Conservation (phyloP, 352 stramenopile species). For the Pythium scleroteichum region DNA sequence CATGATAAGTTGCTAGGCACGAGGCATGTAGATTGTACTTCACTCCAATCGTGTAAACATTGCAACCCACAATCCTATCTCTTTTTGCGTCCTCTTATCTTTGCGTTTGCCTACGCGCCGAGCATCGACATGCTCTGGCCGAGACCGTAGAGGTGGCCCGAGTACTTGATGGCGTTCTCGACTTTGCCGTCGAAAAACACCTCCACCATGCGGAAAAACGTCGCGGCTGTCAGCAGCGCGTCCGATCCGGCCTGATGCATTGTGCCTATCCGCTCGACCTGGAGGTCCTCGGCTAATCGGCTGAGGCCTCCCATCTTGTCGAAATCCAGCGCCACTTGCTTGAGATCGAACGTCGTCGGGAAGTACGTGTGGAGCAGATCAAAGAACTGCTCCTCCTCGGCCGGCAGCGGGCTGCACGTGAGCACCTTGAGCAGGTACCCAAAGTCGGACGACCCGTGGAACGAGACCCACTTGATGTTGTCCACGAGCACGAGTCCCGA, state of each 20-base stretch:
- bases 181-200: conserved; percentile 88
- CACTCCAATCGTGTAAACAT: no score
- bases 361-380: conserved; percentile 98
- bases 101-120: conserved; percentile 10
- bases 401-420: conserved; percentile 88
- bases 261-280: conserved; percentile 97
- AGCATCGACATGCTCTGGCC: conserved; percentile 57
- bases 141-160: conserved; percentile 83
- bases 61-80: no score
- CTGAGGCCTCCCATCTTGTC: conserved; percentile 98
- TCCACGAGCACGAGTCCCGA: conserved; percentile 98
- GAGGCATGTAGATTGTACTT: no score
- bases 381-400: conserved; percentile 94
- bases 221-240: conserved; percentile 94
- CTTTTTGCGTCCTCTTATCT: neutral
- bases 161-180: conserved; percentile 83
- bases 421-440: conserved; percentile 98
- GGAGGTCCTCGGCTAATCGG: conserved; percentile 95
- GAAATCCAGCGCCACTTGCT: conserved; percentile 98
- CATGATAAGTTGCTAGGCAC: no score
- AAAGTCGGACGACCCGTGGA: conserved; percentile 99
- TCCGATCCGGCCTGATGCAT: conserved; percentile 99
- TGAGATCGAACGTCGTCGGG: conserved; percentile 98
- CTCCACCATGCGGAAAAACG: conserved; percentile 92
- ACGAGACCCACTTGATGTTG: conserved; percentile 99